Percentiles rank a stretch among this genome's conserved stretches.
Evolutionary conservation across 2,329 filamentous ascomycete genomes (phyloP).

Genomic region (Trichoderma harzianum): DNA sequence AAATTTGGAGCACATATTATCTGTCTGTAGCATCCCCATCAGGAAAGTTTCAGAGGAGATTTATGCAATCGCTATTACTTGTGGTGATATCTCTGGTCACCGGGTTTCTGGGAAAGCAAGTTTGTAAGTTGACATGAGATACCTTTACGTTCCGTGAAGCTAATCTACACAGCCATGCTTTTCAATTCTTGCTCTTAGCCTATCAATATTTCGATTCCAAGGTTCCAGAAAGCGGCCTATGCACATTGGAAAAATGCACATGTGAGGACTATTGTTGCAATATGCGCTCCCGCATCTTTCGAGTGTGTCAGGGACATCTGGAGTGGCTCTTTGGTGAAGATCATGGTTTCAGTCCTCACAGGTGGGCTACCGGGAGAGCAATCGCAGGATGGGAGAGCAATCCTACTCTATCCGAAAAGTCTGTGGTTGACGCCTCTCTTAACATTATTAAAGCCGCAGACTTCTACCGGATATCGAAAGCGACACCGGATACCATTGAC

Average conservation of each 20-base stretch:
- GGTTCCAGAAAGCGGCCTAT: not conserved
- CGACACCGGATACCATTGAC: not conserved
- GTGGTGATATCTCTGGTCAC: slow-evolving; percentile 1
- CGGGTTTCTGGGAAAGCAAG: not conserved
- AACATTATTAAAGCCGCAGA: not conserved
- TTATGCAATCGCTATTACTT: not conserved
- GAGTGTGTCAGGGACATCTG: not conserved
- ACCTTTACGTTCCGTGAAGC: not conserved
- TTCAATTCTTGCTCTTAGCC: not conserved
- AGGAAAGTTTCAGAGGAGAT: not conserved
- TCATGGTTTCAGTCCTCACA: not conserved
- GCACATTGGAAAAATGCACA: not conserved
- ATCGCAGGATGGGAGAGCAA: not conserved
- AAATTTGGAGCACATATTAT: not conserved
- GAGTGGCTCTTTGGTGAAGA: not conserved
- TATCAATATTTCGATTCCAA: not conserved
- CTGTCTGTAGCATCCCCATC: not conserved
- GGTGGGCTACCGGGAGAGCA: not conserved
- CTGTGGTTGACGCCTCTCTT: not conserved
- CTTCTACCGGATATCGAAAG: not conserved
- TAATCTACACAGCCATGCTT: not conserved
- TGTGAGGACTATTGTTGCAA: not conserved
- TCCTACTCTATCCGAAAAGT: not conserved
- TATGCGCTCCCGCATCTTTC: not conserved
- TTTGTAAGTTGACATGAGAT: not conserved